Evolutionary conservation across 1,139 yeast genomes (phyloP).

Genomic region (Lodderomyces orthopsilosis): DNA sequence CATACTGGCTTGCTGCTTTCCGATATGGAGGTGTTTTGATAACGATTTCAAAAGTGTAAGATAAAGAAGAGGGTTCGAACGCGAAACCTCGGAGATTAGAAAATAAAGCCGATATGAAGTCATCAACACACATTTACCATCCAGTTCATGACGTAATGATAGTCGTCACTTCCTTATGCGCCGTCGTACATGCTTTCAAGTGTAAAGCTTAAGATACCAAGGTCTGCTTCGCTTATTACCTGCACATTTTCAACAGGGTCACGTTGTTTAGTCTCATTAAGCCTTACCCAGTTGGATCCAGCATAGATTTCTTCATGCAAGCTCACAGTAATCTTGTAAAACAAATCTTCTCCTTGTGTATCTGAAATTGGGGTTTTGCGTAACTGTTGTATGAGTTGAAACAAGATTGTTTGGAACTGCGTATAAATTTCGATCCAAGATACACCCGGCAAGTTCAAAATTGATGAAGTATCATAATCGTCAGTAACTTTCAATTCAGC

Average conservation of each 20-base stretch:
- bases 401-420: conserved; percentile 30
- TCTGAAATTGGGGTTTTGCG: conserved; percentile 7
- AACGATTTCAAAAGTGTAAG: no score
- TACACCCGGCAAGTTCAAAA: conserved; percentile 24
- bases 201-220: not conserved
- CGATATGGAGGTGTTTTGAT: no score
- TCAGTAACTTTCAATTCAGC: conserved; percentile 7
- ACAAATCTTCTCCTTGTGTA: conserved; percentile 13
- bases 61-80: no score
- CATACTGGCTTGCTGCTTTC: no score
- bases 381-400: conserved; percentile 31
- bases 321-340: conserved; percentile 32
- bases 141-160: not conserved
- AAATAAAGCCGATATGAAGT: no score
- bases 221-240: not conserved
- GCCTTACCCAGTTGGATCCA: conserved; percentile 23
- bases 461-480: conserved; percentile 10
- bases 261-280: conserved; percentile 10
- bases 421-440: conserved; percentile 35
- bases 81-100: not conserved
- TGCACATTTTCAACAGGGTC: not conserved
- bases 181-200: not conserved
- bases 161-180: not conserved
- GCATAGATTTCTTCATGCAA: conserved; percentile 24
- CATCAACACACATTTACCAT: not conserved